Base-by-base conservation (phyloP, 2,329 filamentous ascomycete genomes). In the Alternaria incomplexa region DNA sequence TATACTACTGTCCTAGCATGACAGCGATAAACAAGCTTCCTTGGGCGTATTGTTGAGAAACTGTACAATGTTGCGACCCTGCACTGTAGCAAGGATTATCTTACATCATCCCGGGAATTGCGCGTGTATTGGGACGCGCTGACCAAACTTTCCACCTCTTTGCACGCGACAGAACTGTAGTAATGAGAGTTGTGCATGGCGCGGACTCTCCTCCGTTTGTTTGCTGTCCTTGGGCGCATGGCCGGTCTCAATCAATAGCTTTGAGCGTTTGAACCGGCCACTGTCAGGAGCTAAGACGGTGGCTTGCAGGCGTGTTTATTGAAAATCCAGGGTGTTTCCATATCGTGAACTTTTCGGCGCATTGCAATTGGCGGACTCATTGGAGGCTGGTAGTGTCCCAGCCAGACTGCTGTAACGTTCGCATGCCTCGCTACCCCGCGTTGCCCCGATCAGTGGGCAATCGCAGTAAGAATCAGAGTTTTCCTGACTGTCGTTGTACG, bases 301-400 rank as follows among this genome's bases (percentile, higher is more conserved):
- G 63, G 63, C 54, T 58, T 63, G 64, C 72, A 73, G 65, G 67
- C 62, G 69, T 62, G 6, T 43, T 61, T 76, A 76, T 76, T 69
- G 73, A 74, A 75, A 72, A 63, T 69, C 59, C 59, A 59, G 74
- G 65, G 62, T 69, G 56, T 56, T 58, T 51, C 59, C 63, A 58
- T 57, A 52, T 48, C 12, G 62, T 69, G 51, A 48, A 40, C 47
- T 30, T 40, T 30, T 23, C 12, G 23, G 32, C 45, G 43, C 32
- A 55, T 48, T 58, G 55, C 50, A 13, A 20, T 53, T 23, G 56
- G 25, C 43, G 52, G 56, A 53, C 54, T 56, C 45, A 40, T 56
- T 60, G 65, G 58, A 30, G 32, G 40, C 50, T 61, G 62, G 56
- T 43, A 26, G 55, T 55, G 64, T 59, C 48, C 62, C 63, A 52